phyloP scores from a whole-genome alignment of 495 filamentous ascomycete species.

The Aspergillus saccharolyticus region DNA sequence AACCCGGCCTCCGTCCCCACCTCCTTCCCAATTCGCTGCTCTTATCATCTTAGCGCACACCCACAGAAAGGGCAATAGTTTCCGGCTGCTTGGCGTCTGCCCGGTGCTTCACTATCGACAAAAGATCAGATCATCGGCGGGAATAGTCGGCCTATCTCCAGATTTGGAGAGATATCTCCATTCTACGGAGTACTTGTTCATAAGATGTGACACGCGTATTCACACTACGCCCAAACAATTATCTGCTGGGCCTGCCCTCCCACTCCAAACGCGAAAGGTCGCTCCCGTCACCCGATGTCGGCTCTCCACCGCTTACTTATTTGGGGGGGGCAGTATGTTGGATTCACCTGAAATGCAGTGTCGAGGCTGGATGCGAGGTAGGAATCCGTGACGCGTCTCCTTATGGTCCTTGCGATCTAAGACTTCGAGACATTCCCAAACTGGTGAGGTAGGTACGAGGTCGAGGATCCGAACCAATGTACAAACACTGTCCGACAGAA shows the following conservation, averaged over 20 bases:
- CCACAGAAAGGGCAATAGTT: background rate
- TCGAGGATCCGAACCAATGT: no score
- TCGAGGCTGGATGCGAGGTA: background rate
- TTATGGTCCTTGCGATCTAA: no score
- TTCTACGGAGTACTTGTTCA: no score
- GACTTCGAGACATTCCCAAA: no score
- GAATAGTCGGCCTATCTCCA: background rate
- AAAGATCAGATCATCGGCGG: background rate
- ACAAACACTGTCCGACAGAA: no score
- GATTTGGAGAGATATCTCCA: background rate
- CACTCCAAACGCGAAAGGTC: background rate
- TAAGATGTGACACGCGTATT: no score
- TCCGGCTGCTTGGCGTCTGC: background rate
- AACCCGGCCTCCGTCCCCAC: background rate
- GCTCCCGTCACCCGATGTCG: background rate
- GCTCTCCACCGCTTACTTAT: background rate
- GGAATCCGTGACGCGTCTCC: background rate
- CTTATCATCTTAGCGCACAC: background rate
- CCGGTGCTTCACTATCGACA: background rate
- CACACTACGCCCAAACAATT: no score
- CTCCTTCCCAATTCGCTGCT: background rate
- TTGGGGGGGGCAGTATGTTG: conserved; percentile 6
- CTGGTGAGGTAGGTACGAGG: no score
- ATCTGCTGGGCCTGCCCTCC: no score
- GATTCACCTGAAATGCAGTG: background rate